Percentiles rank a stretch among this genome's conserved stretches.
Evolutionary conservation across 2,329 filamentous ascomycete genomes (phyloP).

Genomic region (Trichophyton schoenleinii): DNA sequence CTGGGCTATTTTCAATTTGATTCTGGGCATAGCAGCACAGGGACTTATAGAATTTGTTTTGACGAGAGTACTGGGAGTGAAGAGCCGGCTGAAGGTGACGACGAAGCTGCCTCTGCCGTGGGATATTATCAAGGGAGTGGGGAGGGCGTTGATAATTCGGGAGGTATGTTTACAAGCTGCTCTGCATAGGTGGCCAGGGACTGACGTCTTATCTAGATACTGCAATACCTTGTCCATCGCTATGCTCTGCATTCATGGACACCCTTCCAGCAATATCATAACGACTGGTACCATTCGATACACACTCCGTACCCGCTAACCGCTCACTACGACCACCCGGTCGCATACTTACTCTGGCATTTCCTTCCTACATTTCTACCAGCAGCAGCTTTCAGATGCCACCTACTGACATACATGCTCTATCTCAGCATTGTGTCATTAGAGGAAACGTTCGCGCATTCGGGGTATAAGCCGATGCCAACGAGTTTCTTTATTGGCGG

Average conservation of each 20-base stretch:
- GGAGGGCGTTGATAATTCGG: conserved; percentile 42
- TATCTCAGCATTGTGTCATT: conserved; percentile 44
- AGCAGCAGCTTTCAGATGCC: conserved; percentile 45
- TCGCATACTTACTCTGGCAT: conserved; percentile 40
- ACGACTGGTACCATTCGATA: conserved; percentile 45
- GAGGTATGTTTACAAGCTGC: conserved; percentile 34
- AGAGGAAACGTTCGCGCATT: conserved; percentile 49
- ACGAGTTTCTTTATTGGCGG: conserved; percentile 46
- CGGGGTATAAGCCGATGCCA: conserved; percentile 46
- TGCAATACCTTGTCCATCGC: conserved; percentile 65
- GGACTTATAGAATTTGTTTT: conserved; percentile 42
- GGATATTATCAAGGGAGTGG: conserved; percentile 44
- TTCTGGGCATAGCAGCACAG: conserved; percentile 43
- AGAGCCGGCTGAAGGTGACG: conserved; percentile 46
- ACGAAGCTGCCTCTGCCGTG: conserved; percentile 51
- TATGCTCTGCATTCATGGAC: conserved; percentile 52
- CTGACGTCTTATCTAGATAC: conserved; percentile 29
- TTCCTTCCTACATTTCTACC: conserved; percentile 47
- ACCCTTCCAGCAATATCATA: conserved; percentile 44
- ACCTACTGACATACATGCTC: conserved; percentile 47
- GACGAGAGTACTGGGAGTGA: conserved; percentile 40
- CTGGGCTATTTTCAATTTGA: conserved; percentile 45
- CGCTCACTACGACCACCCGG: conserved; percentile 49
- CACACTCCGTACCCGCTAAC: conserved; percentile 43
- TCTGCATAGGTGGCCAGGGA: background rate